Percentiles rank a stretch among this genome's conserved stretches.
These are phyloP conservation scores for Penicillium decumbens DNA, from an alignment of 2,329 filamentous ascomycete genomes.

Conservation along the genomic window DNA sequence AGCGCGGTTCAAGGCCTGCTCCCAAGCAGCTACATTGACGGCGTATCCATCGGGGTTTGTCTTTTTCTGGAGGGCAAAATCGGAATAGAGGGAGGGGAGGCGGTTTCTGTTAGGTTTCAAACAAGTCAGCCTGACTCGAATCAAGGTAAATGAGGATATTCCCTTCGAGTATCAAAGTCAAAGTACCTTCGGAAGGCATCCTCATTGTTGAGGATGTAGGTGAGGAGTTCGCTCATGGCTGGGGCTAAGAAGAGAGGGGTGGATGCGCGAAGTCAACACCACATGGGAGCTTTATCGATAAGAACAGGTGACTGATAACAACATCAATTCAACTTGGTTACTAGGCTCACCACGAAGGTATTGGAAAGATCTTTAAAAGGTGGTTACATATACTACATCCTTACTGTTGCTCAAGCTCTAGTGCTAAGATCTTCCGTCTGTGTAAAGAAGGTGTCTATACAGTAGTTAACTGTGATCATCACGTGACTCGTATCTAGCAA, in stretches of 20 bases:
- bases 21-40: constrained; percentile 77
- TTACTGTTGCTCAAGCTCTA: too few relatives aligned
- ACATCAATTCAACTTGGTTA: neutral
- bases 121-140: neutral
- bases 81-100: constrained; percentile 80
- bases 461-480: too few relatives aligned
- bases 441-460: too few relatives aligned
- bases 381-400: too few relatives aligned
- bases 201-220: constrained; percentile 60
- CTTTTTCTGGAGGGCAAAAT: constrained; percentile 68
- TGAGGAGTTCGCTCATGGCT: constrained; percentile 57
- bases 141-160: neutral
- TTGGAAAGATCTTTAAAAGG: too few relatives aligned
- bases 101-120: constrained; percentile 56
- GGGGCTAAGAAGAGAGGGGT: neutral
- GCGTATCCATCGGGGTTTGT: constrained; percentile 81
- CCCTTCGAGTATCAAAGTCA: neutral
- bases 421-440: too few relatives aligned
- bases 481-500: too few relatives aligned
- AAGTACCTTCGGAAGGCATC: constrained; percentile 54
- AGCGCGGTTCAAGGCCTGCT: constrained; percentile 65
- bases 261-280: neutral
- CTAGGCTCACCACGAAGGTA: neutral
- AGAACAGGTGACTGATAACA: constrained; percentile 20
- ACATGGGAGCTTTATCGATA: constrained; percentile 27